Conservation (phyloP, 805 yeast species). For the Suhomyces pyralidae region DNA sequence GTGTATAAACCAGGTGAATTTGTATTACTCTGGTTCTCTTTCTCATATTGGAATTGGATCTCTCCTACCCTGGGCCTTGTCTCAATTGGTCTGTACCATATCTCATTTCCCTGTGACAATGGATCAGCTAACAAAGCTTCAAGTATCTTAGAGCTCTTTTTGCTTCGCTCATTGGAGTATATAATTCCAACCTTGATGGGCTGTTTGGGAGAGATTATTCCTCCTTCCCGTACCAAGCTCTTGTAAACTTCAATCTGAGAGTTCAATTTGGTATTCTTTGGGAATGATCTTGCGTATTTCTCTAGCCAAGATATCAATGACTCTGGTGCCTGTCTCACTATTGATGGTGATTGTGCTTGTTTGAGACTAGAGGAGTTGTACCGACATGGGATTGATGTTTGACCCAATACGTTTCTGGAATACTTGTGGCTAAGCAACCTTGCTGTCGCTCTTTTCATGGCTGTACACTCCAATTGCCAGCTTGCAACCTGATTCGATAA, state of each 20-base stretch:
- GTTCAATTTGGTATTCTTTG: slow-evolving; percentile 18
- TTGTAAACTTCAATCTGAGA: slow-evolving; percentile 13
- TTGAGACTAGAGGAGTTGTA: neutral
- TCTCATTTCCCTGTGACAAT: slow-evolving; percentile 27
- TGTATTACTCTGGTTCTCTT: neutral
- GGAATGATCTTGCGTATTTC: slow-evolving; percentile 10
- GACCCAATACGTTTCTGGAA: neutral
- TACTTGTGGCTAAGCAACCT: neutral
- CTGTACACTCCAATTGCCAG: neutral
- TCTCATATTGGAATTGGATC: slow-evolving; percentile 18
- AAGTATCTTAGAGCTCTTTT: slow-evolving; percentile 26
- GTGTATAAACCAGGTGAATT: slow-evolving; percentile 4
- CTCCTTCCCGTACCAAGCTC: slow-evolving; percentile 6
- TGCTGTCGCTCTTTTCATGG: neutral
- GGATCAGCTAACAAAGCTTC: slow-evolving; percentile 42
- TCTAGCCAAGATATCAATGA: slow-evolving; percentile 3
- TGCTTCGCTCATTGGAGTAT: slow-evolving; percentile 24
- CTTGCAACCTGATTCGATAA: neutral
- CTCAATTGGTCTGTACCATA: slow-evolving; percentile 29
- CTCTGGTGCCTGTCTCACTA: neutral
- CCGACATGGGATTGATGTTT: neutral
- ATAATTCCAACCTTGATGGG: slow-evolving; percentile 31
- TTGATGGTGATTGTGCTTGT: neutral
- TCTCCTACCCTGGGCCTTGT: slow-evolving; percentile 18
- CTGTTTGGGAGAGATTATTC: slow-evolving; percentile 5